These are phyloP conservation scores for Lachnellula cervina DNA, from an alignment of 2,329 filamentous ascomycete species.

Conservation along the genomic window DNA sequence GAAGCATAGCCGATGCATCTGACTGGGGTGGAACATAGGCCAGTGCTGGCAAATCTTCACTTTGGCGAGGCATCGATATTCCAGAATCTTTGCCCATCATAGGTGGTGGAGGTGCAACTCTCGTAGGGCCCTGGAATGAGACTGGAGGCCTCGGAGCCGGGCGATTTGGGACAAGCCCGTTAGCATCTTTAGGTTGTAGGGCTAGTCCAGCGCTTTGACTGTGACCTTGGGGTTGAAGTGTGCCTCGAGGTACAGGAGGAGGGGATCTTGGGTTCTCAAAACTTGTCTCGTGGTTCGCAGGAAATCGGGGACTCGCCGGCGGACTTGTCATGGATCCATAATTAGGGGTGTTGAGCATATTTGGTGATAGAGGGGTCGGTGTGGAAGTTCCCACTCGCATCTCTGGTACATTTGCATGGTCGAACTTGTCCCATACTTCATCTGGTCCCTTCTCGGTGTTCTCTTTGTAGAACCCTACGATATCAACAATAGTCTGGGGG, in stretches of 20 bases:
- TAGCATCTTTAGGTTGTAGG: conserved; percentile 48
- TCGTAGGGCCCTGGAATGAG: conserved; percentile 62
- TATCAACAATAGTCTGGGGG: conserved; percentile 91
- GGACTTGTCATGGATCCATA: conserved; percentile 67
- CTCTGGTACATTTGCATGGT: conserved; percentile 66
- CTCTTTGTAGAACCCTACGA: conserved; percentile 96
- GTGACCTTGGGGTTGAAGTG: neutral
- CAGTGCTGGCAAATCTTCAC: conserved; percentile 46
- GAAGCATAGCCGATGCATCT: conserved; percentile 47
- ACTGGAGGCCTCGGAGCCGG: conserved; percentile 83
- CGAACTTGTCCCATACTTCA: conserved; percentile 94
- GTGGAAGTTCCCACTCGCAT: conserved; percentile 37
- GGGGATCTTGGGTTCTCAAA: conserved; percentile 96
- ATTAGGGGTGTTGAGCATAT: conserved; percentile 47
- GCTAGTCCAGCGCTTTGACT: conserved; percentile 29
- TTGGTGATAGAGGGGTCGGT: conserved; percentile 23
- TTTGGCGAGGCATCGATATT: conserved; percentile 54
- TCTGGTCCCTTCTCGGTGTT: conserved; percentile 70
- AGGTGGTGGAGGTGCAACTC: conserved; percentile 52
- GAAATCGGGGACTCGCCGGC: conserved; percentile 80
- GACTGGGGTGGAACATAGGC: conserved; percentile 29
- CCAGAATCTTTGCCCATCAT: conserved; percentile 58
- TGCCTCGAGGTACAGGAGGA: conserved; percentile 69
- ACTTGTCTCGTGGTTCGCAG: conserved; percentile 83
- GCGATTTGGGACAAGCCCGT: conserved; percentile 68